Base-by-base conservation (phyloP, 2,329 filamentous ascomycete species). In the Penicillium sp. region DNA sequence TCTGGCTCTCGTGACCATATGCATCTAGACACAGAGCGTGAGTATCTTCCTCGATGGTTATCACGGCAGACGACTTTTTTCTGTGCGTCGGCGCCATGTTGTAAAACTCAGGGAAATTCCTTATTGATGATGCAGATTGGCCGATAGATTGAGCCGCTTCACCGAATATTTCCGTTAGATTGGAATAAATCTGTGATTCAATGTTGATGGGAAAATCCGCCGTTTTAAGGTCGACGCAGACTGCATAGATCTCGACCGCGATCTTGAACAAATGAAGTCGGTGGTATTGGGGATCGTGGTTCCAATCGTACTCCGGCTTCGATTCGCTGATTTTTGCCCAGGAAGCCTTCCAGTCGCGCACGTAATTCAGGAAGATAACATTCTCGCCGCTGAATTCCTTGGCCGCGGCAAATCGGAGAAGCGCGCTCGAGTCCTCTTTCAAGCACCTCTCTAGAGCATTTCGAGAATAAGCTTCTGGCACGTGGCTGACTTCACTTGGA, bases 361-460 rank as follows among this genome's bases (percentile, higher is more conserved):
- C 79, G 35, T 76, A 72, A 11, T 77, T 78, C n/a, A 87, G 66
- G 62, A 87, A 87, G 39, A 83, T 77, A 51, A 87, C 81, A 61
- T 87, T 87, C 64, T 87, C 84, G 11, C 82, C 84, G 0, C 83
- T 86, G 63, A 87, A 86, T 60, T 87, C 84, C 25, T 79, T 77
- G 7, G 79, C 74, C 0, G 83, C 82, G 0, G 84, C 83, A 63
- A 85, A 87, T 40, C 81, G 69, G 46, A 84, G 80, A 0, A 87
- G 74, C 0, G 80, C 78, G 10, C 76, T 71, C 0, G 81, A 78
- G 61, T 85, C 83, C 39, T 77, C 75, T 48, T 74, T 70, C 0
- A 87, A 70, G 2, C 81, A 79, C 48, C 80, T 73, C 56, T 87
- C 82, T 3, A 87, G 75, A 0, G 82, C 79, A 25, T 74, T 73